Base-by-base conservation (phyloP, 225 moss, liverwort and hornwort genomes). In the Ulota crispa region DNA sequence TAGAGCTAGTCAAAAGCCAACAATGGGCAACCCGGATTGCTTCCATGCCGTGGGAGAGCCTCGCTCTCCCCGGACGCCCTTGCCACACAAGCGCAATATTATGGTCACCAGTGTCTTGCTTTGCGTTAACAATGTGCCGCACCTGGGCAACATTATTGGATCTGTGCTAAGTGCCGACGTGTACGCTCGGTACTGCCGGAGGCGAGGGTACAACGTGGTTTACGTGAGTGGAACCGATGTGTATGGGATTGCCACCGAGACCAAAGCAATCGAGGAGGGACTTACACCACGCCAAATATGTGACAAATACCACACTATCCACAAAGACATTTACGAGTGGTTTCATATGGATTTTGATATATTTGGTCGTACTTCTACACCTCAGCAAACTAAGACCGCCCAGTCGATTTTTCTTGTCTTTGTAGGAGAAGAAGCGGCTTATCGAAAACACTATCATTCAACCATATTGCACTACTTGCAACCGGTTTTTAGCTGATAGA, bases 151-250 rank as follows among this genome's bases (percentile, higher is more conserved):
- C 85, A 95, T 95, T 5, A 97, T 97, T 9, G 97, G 95, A 80
- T 94, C 95, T 94, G 97, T 98, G 26, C 83, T 98, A 67, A 95
- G 94, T 74, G 97, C 95, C 4, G 93, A 98, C 80, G 97, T 98
- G 12, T 98, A 93, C 53, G 91, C 95, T 68, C 87, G 94, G 26
- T 98, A 95, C 54, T 98, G 97, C 67, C 85, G 93, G 67, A 87
- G 84, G 70, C 87, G 93, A 55, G 94, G 89, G 32, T 98, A 95
- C 80, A 98, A 98, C 81, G 92, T 92, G 0, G 68, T 98, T 34
- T 98, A 92, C 74, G 91, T 98, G 88, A 93, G 97, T 55, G 95
- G 95, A 39, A 98, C 92, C 24, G 95, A 98, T 57, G 97, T 94
- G 83, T 95, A 95, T 41, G 97, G 97, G 30, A 98, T 93, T 41